Percentiles rank a stretch among this genome's conserved stretches.
phyloP scores from a whole-genome alignment of 2,329 filamentous ascomycete species.

The Nigrospora sphaerica region DNA sequence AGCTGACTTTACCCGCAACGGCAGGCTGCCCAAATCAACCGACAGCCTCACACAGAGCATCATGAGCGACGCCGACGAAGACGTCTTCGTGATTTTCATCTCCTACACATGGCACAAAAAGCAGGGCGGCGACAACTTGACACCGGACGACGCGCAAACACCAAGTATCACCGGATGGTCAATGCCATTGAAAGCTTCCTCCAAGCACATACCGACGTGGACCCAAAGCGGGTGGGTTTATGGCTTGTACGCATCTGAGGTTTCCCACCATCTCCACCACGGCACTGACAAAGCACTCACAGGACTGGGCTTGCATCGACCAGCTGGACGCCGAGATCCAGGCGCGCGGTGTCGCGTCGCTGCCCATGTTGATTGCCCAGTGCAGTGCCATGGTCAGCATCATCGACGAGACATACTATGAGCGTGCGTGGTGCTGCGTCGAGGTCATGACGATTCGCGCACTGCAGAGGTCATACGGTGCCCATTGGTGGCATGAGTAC shows the following conservation, averaged over 20 bases:
- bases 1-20: constrained; percentile 15
- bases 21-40: constrained; percentile 17
- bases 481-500: constrained; percentile 25
- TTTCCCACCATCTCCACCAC: background rate
- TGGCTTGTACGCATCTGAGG: constrained; percentile 18
- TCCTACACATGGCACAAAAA: constrained; percentile 26
- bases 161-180: constrained; percentile 24
- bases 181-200: constrained; percentile 20
- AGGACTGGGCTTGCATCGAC: constrained; percentile 31
- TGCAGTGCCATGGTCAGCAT: constrained; percentile 32
- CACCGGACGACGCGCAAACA: constrained; percentile 22
- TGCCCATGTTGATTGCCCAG: constrained; percentile 29
- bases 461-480: constrained; percentile 20
- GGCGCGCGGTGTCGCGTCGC: constrained; percentile 19
- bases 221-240: constrained; percentile 13
- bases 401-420: constrained; percentile 24
- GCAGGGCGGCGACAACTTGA: constrained; percentile 1
- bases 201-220: constrained; percentile 12
- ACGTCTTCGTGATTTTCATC: constrained; percentile 23
- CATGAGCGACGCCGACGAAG: background rate
- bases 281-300: background rate
- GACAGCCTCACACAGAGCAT: constrained; percentile 8
- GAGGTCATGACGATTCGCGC: constrained; percentile 25
- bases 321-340: constrained; percentile 23
- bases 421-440: constrained; percentile 29